Conservation (phyloP, 2,329 filamentous ascomycete genomes). For the Fusarium albosuccineum region DNA sequence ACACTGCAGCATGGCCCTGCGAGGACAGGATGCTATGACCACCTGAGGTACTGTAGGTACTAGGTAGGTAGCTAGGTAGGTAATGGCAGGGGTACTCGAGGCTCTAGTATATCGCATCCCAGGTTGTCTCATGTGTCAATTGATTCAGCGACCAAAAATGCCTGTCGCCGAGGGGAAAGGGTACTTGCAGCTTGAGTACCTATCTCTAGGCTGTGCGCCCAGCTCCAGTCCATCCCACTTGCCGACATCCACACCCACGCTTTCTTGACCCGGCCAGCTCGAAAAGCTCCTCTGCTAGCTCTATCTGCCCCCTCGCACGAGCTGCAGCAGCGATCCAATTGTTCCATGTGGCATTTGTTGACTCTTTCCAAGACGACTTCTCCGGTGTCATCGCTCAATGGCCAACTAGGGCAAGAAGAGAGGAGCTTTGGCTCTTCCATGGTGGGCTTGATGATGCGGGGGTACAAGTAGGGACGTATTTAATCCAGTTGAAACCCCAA, state of each 20-base stretch:
- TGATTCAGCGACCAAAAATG: not conserved
- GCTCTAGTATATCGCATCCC: conserved; percentile 13
- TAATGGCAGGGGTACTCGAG: conserved; percentile 12
- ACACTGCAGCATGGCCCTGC: conserved; percentile 11
- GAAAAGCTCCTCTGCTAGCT: conserved; percentile 19
- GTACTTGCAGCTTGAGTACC: conserved; percentile 19
- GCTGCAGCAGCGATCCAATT: not conserved
- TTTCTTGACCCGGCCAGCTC: conserved; percentile 22
- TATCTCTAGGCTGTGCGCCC: not conserved
- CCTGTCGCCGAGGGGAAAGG: conserved; percentile 12
- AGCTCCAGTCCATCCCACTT: conserved; percentile 33
- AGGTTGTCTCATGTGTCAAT: conserved; percentile 2
- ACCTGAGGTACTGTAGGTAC: conserved; percentile 3
- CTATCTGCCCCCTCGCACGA: conserved; percentile 8
- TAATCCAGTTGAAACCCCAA: not conserved
- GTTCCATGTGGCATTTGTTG: not conserved
- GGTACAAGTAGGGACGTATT: conserved; percentile 2
- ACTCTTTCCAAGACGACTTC: not conserved
- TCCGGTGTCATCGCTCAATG: not conserved
- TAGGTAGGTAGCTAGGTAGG: conserved; percentile 12
- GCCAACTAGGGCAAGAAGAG: not conserved
- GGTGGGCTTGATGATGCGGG: not conserved
- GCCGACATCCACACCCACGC: conserved; percentile 27
- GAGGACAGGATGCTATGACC: conserved; percentile 33
- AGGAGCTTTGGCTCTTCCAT: not conserved